Conservation (phyloP, 495 filamentous ascomycete genomes). For the Aspergillus heteromorphus region DNA sequence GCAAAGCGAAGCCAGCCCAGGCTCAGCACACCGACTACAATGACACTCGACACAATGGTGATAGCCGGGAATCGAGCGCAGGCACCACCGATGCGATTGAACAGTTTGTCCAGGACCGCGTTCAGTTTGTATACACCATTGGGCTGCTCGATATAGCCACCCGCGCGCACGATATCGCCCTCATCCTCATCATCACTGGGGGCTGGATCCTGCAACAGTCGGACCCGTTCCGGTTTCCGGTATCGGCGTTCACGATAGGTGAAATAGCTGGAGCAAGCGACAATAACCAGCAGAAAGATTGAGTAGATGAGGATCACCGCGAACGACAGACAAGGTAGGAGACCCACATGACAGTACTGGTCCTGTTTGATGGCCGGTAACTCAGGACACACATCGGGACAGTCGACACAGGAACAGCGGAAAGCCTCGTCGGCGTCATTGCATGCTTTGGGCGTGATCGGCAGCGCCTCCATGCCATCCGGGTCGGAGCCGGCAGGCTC, state of each 20-base stretch:
- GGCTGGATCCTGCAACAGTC: slow-evolving; percentile 76
- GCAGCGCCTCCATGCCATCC: slow-evolving; percentile 56
- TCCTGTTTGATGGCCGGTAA: slow-evolving; percentile 64
- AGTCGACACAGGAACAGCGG: slow-evolving; percentile 91
- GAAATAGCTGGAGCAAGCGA: slow-evolving; percentile 64
- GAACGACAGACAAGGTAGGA: slow-evolving; percentile 86
- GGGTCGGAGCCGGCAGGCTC: slow-evolving; percentile 48
- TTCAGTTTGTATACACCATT: slow-evolving; percentile 71
- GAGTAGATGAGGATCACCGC: slow-evolving; percentile 82
- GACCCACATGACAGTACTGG: slow-evolving; percentile 73
- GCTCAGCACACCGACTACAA: slow-evolving; percentile 71
- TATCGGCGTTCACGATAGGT: slow-evolving; percentile 65
- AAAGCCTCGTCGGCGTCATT: slow-evolving; percentile 80
- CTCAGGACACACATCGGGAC: slow-evolving; percentile 74
- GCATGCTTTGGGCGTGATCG: slow-evolving; percentile 71
- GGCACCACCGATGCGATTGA: slow-evolving; percentile 72
- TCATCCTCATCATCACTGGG: slow-evolving; percentile 89
- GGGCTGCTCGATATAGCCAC: slow-evolving; percentile 64
- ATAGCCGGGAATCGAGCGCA: slow-evolving; percentile 79
- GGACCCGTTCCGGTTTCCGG: slow-evolving; percentile 71
- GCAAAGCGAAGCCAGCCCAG: slow-evolving; percentile 81
- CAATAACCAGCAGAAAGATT: slow-evolving; percentile 61
- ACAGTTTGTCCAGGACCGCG: slow-evolving; percentile 67
- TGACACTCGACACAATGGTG: slow-evolving; percentile 66
- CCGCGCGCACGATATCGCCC: slow-evolving; percentile 64